Percentiles rank a stretch among this genome's conserved stretches.
Evolutionary conservation across 371 early-diverging fungal species (phyloP).

Genomic region (Basidiobolus meristosporus): DNA sequence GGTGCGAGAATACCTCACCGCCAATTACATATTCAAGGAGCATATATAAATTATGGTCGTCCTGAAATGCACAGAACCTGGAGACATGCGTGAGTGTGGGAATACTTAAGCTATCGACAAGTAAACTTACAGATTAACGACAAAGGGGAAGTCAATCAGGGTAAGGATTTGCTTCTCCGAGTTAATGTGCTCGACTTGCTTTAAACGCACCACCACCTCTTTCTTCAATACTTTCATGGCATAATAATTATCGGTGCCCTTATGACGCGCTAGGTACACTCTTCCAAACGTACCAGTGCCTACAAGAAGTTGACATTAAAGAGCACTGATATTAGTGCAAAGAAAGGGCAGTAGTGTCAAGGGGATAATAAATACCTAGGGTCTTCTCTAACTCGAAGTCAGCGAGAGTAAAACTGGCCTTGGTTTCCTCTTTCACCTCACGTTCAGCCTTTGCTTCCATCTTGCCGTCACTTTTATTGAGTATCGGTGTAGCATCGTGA

Average conservation of each 20-base stretch:
- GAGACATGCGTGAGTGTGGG: too few relatives aligned
- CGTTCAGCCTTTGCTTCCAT: too few relatives aligned
- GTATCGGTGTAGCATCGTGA: too few relatives aligned
- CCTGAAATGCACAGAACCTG: constrained; percentile 59
- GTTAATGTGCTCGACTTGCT: constrained; percentile 92
- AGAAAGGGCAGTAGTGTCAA: too few relatives aligned
- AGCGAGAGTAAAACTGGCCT: background rate
- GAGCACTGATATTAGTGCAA: too few relatives aligned
- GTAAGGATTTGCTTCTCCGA: constrained; percentile 87
- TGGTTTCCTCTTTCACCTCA: background rate
- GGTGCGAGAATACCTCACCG: constrained; percentile 89
- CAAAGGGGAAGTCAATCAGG: constrained; percentile 76
- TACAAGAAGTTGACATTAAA: too few relatives aligned
- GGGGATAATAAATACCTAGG: background rate
- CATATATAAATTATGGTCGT: constrained; percentile 76
- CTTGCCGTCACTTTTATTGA: too few relatives aligned
- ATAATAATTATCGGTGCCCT: constrained; percentile 42
- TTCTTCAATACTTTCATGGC: constrained; percentile 93
- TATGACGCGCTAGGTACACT: constrained; percentile 51
- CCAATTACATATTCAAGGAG: constrained; percentile 93
- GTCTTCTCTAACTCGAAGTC: constrained; percentile 1
- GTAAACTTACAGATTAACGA: constrained; percentile 62
- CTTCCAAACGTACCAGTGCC: constrained; percentile 90
- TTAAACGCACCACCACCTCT: constrained; percentile 72
- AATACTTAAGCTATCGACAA: background rate